phyloP scores from a whole-genome alignment of 2,329 filamentous ascomycete genomes.

The Stemphylium vesicarium region DNA sequence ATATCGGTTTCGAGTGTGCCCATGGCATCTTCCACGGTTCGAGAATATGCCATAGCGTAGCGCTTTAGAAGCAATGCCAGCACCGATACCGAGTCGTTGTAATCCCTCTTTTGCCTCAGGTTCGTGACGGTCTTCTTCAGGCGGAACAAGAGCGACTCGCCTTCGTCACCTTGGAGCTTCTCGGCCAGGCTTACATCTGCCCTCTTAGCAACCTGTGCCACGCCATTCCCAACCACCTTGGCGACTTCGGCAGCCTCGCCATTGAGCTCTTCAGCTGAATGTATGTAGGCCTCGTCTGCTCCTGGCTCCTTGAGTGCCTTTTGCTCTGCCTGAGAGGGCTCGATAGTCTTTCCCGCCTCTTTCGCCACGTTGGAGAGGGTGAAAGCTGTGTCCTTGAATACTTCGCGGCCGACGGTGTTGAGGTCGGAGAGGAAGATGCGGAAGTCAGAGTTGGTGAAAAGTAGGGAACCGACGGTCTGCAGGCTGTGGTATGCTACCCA shows the following conservation, averaged over 20 bases:
- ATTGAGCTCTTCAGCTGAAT: constrained; percentile 68
- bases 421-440: constrained; percentile 83
- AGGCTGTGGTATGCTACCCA: constrained; percentile 76
- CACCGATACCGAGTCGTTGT: constrained; percentile 83
- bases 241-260: constrained; percentile 53
- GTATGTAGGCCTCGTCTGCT: constrained; percentile 57
- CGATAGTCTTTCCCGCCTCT: constrained; percentile 73
- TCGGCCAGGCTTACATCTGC: constrained; percentile 74
- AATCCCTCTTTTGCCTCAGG: constrained; percentile 78
- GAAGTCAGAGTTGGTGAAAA: constrained; percentile 90
- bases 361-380: constrained; percentile 78
- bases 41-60: constrained; percentile 79
- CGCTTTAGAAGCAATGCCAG: constrained; percentile 76
- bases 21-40: constrained; percentile 70
- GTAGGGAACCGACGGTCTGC: constrained; percentile 80
- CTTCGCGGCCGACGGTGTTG: constrained; percentile 77
- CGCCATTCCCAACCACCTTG: constrained; percentile 54
- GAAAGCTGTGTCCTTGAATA: constrained; percentile 86
- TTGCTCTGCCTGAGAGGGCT: constrained; percentile 69
- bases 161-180: constrained; percentile 75
- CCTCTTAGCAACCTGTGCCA: constrained; percentile 58
- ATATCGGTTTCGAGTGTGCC: constrained; percentile 73
- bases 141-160: constrained; percentile 73
- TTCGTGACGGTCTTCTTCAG: constrained; percentile 78
- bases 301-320: constrained; percentile 60